Base-by-base conservation (phyloP, 164 flowering plant species). In the Brasenia schreberi region DNA sequence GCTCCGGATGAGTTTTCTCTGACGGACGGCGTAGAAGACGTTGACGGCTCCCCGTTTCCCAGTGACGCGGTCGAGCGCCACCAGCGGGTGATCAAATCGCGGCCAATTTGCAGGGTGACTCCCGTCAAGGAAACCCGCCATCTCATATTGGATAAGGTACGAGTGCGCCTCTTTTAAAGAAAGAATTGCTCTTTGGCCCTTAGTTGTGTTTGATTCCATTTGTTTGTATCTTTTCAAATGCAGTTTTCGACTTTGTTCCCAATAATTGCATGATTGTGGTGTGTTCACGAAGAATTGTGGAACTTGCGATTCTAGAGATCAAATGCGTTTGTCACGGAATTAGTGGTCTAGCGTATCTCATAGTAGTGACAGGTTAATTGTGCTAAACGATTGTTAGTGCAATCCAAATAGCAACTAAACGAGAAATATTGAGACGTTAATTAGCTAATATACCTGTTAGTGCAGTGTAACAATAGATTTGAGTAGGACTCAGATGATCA, bases 41-140 rank as follows among this genome's bases (percentile, higher is more conserved):
- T 27, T 23, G 73, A 71, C 53, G 69, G 69, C 7, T 19, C 45
- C 39, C 52, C 18, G 17, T 61, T 65, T 70, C 39, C 52, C 16
- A 61, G 66, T 39, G 73, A 63, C 17, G 11, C 49, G 19, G 43
- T 56, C 12, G 49, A 42, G 42, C 43, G 62, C 19, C 65, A 62
- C 56, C 62, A 19, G 53, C 44, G 66, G 18, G 69, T 53, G 23
- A 64, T 61, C 4, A 63, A 66, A 42, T 19, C 53, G 49, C 69
- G 52, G 58, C 44, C 56, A 60, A 79, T 87, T 69, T 95, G 99
- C 79, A 80, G 98, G 78, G 87, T 85, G 68, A 70, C 77, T 71
- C 96, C 92, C 44, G 99, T 90, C 53, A 95, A 87, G 77, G 97
- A 87, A 72, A 92, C 99, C 10, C 66, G 74, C 70, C 74, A 65